Percentiles rank a stretch among this genome's conserved stretches.
Conservation (phyloP, 306 rosid genomes). For the Cucumis hystrix region DNA sequence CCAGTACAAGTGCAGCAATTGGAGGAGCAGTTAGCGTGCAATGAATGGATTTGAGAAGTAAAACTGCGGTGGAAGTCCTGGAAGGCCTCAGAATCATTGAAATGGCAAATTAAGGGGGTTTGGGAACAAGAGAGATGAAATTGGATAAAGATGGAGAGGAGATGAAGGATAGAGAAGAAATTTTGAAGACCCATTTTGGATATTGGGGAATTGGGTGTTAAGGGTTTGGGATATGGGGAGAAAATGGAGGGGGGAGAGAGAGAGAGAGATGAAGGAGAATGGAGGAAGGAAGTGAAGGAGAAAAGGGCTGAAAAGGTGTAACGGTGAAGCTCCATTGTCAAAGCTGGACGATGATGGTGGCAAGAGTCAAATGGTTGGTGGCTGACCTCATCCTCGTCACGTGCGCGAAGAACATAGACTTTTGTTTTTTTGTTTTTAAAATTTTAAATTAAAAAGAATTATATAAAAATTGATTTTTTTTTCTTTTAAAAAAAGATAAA, state of each 20-base stretch:
- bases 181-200: background rate
- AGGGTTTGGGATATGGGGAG: background rate
- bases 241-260: background rate
- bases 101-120: constrained; percentile 14
- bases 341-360: background rate
- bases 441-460: too few relatives aligned
- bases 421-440: background rate
- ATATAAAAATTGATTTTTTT: too few relatives aligned
- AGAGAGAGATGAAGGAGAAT: background rate
- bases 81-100: constrained; percentile 13
- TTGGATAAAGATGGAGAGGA: background rate
- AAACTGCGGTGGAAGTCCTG: constrained; percentile 11
- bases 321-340: background rate
- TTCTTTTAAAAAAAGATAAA: too few relatives aligned
- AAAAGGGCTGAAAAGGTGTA: background rate
- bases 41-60: background rate
- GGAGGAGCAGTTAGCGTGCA: constrained; percentile 12
- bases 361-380: constrained; percentile 1
- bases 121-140: background rate
- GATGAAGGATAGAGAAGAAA: background rate
- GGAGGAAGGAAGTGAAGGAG: background rate
- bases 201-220: background rate
- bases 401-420: background rate
- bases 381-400: background rate
- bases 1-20: constrained; percentile 22